These are phyloP conservation scores for Hyparrhenia diplandra DNA, from an alignment of 176 grass and related monocot genomes.

Conservation along the genomic window DNA sequence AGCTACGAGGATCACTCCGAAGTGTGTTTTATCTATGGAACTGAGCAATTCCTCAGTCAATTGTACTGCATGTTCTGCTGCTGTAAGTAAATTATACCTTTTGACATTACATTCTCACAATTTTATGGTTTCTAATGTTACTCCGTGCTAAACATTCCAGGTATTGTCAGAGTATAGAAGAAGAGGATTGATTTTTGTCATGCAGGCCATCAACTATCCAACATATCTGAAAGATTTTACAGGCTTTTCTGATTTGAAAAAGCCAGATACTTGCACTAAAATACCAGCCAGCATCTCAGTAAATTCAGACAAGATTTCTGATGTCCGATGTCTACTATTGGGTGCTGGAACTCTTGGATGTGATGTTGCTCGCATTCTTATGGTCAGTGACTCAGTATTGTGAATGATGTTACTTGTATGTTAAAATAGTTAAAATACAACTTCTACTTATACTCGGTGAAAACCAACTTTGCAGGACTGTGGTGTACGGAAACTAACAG, in stretches of 20 bases:
- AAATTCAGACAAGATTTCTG: constrained; percentile 53
- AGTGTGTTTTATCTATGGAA: constrained; percentile 59
- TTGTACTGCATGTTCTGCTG: constrained; percentile 77
- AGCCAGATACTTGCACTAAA: constrained; percentile 35
- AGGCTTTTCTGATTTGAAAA: constrained; percentile 56
- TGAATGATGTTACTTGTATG: background rate
- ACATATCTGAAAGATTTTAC: constrained; percentile 74
- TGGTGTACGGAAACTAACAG: constrained; percentile 78
- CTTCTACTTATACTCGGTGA: constrained; percentile 15
- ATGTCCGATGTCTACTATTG: constrained; percentile 69
- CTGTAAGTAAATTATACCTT: constrained; percentile 52
- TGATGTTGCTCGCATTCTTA: constrained; percentile 94
- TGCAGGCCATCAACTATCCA: constrained; percentile 60
- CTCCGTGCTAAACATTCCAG: constrained; percentile 44
- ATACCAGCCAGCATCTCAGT: constrained; percentile 34
- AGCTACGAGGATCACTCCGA: constrained; percentile 67
- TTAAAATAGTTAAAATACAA: constrained; percentile 24
- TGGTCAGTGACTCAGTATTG: constrained; percentile 66
- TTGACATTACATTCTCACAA: background rate
- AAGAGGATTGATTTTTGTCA: constrained; percentile 62
- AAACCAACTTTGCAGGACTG: constrained; percentile 58
- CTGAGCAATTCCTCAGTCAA: constrained; percentile 51
- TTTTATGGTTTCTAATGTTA: constrained; percentile 31
- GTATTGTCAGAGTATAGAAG: constrained; percentile 82
- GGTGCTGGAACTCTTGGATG: constrained; percentile 98